Evolutionary conservation across 768 basidiomycete genomes (phyloP), one percentile per base, ranked within the genome.

Genomic region (Pisolithus microcarpus): DNA sequence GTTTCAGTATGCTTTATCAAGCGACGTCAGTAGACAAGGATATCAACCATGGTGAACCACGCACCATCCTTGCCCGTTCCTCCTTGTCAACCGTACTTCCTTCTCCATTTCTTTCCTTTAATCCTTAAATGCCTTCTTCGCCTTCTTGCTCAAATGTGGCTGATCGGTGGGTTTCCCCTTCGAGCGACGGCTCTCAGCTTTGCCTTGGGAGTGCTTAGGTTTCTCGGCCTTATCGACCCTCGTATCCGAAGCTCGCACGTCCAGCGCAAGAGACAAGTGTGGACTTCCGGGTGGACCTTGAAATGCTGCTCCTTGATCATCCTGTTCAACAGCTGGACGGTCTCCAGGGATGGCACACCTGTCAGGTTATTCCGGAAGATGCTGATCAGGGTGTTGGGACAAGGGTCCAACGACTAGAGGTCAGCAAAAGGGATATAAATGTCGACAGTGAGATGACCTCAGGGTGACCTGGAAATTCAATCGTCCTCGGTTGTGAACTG

Each of bases 231-330:
- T 84, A 66, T 86, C 84, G 43, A 73, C 78, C 51, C 75, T 79
- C 5, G 82, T 78, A 46, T 85, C 76, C 3, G 88, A 91, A 18
- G 91, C 83, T 38, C 90, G 80, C 38, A 90, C 79, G 19, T 80
- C 77, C 13, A 98, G 77, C 64, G 78, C 48, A 91, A 75, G 4
- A 99, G 78, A 65, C 87, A 90, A 13, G 84, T 80, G 43, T 98
- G 76, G 43, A 93, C 87, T 53, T 89, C 84, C 8, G 95, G 91
- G 61, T 94, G 87, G 38, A 98, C 83, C 56, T 85, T 83, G 71
- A 89, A 99, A 56, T 82, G 81, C 30, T 84, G 83, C 63, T 96
- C 95, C 66, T 95, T 97, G 65, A 96, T 81, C 89, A 97, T 97
- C 53, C 93, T 82, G 58, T 96, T 93, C 55, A 99, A 69, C 37